These are phyloP conservation scores for Aspergillus diversus DNA, from an alignment of 495 filamentous ascomycete genomes.

Conservation along the genomic window DNA sequence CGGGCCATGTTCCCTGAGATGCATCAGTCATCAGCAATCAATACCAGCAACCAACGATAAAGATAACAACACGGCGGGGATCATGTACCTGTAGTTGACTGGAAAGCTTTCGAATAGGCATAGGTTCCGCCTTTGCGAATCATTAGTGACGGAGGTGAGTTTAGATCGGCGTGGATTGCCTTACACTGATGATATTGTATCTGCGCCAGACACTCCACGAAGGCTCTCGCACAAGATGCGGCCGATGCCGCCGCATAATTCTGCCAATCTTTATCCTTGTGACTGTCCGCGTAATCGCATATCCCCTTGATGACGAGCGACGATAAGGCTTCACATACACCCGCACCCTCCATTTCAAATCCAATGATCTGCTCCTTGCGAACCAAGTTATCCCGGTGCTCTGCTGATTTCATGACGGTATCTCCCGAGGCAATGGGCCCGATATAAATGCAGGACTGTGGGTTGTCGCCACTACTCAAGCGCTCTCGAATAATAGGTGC, in stretches of 20 bases:
- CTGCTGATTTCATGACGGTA: constrained; percentile 34
- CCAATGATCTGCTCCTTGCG: constrained; percentile 29
- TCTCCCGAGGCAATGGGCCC: constrained; percentile 36
- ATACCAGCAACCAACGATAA: background rate
- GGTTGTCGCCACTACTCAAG: background rate
- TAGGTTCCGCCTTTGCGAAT: background rate
- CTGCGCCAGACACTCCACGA: constrained; percentile 4
- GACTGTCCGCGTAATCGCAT: constrained; percentile 44
- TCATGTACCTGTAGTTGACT: too few species aligned
- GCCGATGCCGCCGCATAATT: constrained; percentile 39
- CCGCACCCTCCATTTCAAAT: constrained; percentile 48
- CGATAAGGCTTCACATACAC: constrained; percentile 36
- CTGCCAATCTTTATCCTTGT: constrained; percentile 46
- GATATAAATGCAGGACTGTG: constrained; percentile 19
- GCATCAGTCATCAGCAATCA: background rate
- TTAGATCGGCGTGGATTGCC: background rate
- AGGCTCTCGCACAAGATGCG: constrained; percentile 34
- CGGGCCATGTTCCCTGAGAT: background rate
- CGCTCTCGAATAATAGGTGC: background rate
- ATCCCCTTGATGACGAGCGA: constrained; percentile 43
- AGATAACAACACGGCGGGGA: background rate
- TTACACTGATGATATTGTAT: background rate
- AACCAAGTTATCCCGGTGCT: constrained; percentile 30
- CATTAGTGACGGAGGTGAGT: background rate
- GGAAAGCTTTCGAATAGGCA: background rate